Evolutionary conservation across 139 green algal genomes (phyloP).

Genomic region (Chlorella sp.): DNA sequence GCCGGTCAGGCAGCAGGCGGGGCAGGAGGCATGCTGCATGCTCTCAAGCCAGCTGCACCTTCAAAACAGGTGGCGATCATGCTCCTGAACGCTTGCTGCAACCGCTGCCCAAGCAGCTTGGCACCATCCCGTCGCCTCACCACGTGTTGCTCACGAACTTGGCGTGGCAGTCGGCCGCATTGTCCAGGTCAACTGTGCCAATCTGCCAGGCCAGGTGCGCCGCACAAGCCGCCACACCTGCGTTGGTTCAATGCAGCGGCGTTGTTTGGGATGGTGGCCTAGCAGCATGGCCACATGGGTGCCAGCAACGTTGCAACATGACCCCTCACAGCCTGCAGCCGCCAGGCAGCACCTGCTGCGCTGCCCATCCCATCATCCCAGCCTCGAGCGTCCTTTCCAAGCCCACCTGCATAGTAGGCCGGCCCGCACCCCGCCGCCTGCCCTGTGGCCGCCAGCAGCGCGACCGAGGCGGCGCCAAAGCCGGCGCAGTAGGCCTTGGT

Average conservation of each 20-base stretch:
- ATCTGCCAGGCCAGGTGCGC: slow-evolving; percentile 85
- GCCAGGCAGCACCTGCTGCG: too few species aligned
- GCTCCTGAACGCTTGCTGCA: too few species aligned
- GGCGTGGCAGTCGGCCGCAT: slow-evolving; percentile 75
- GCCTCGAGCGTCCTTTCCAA: too few species aligned
- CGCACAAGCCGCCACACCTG: slow-evolving; percentile 54
- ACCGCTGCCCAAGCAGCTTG: too few species aligned
- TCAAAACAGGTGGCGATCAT: too few species aligned
- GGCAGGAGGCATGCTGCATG: too few species aligned
- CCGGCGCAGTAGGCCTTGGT: slow-evolving; percentile 62
- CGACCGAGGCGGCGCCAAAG: slow-evolving; percentile 59
- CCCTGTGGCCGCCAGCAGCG: slow-evolving; percentile 49
- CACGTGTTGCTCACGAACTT: slow-evolving; percentile 95
- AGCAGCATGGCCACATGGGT: background rate
- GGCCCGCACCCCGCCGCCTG: slow-evolving; percentile 28
- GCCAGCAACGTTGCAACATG: slow-evolving; percentile 36
- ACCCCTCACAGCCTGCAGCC: too few species aligned
- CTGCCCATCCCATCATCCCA: too few species aligned
- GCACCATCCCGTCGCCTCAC: too few species aligned
- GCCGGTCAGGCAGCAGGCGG: too few species aligned
- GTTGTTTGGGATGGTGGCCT: slow-evolving; percentile 53
- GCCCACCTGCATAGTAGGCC: slow-evolving; percentile 58
- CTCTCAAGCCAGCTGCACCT: too few species aligned
- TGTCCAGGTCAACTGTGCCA: slow-evolving; percentile 67
- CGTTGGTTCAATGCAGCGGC: too few species aligned